Percentiles rank a stretch among this genome's conserved stretches.
phyloP scores from a whole-genome alignment of 257 asterid species.

The Gentiana dahurica region DNA sequence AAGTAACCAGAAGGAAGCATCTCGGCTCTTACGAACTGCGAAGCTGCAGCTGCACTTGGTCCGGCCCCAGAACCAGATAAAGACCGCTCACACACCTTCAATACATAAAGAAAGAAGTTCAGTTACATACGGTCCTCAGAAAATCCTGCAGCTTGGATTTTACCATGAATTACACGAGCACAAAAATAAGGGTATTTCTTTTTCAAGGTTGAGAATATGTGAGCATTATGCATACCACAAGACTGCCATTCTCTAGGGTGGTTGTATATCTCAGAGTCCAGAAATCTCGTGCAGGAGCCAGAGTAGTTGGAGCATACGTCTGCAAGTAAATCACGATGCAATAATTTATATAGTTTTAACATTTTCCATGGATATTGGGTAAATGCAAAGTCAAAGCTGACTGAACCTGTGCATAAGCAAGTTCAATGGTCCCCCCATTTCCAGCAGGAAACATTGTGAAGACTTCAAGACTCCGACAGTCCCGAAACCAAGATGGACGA shows the following conservation, averaged over 20 bases:
- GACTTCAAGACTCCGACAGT: constrained; percentile 85
- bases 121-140: neutral
- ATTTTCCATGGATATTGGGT: neutral
- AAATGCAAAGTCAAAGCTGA: neutral
- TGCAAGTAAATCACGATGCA: constrained; percentile 20
- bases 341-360: neutral
- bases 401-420: constrained; percentile 75
- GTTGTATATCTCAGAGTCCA: constrained; percentile 98
- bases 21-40: constrained; percentile 86
- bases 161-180: neutral
- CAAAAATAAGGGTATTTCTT: neutral
- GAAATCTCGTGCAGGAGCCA: constrained; percentile 96
- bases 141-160: neutral
- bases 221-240: constrained; percentile 57
- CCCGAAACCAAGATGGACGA: constrained; percentile 94
- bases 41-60: constrained; percentile 58
- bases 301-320: constrained; percentile 88
- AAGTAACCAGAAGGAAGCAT: constrained; percentile 88
- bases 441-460: constrained; percentile 90
- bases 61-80: constrained; percentile 92
- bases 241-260: constrained; percentile 81
- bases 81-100: constrained; percentile 85
- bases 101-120: constrained; percentile 6
- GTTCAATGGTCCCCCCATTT: constrained; percentile 89
- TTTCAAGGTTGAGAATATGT: neutral